Evolutionary conservation across 1,139 yeast species (phyloP).

Genomic region (Debaryomyces psychrophilus): DNA sequence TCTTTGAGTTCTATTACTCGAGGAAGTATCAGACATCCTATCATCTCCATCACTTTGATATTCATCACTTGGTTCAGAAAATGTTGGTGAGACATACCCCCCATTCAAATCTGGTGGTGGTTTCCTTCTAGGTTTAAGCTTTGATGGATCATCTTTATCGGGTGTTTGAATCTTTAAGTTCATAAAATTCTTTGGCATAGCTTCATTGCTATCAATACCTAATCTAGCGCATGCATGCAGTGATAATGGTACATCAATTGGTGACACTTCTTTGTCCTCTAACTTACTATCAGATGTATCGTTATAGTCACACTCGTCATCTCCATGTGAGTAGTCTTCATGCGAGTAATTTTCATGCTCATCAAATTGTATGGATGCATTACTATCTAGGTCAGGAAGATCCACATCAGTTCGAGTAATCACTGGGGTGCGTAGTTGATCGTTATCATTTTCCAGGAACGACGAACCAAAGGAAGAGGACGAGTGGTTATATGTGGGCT

Average conservation of each 20-base stretch:
- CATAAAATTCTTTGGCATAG: slow-evolving; percentile 7
- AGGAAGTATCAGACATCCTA: slow-evolving; percentile 8
- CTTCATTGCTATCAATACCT: slow-evolving; percentile 9
- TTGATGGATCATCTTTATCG: slow-evolving; percentile 7
- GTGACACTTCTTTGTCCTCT: slow-evolving; percentile 8
- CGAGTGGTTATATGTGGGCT: slow-evolving; percentile 13
- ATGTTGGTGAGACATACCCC: background rate
- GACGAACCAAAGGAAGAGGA: slow-evolving; percentile 20
- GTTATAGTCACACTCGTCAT: slow-evolving; percentile 9
- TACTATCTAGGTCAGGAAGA: slow-evolving; percentile 6
- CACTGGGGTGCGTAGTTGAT: slow-evolving; percentile 11
- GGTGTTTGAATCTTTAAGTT: slow-evolving; percentile 4
- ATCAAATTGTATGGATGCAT: slow-evolving; percentile 1
- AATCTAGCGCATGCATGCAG: slow-evolving; percentile 8
- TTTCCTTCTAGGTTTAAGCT: slow-evolving; percentile 23
- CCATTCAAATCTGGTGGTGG: slow-evolving; percentile 29
- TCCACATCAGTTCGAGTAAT: slow-evolving; percentile 4
- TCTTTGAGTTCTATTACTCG: background rate
- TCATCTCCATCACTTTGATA: slow-evolving; percentile 13
- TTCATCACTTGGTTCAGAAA: slow-evolving; percentile 8
- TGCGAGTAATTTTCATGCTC: slow-evolving; percentile 14
- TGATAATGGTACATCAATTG: slow-evolving; percentile 9
- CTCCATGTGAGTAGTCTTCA: slow-evolving; percentile 10
- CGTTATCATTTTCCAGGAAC: slow-evolving; percentile 16
- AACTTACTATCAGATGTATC: slow-evolving; percentile 6